Percentiles rank a stretch among this genome's conserved stretches.
Evolutionary conservation across 2,329 filamentous ascomycete genomes (phyloP).

Genomic region (Diaporthe amygdali): DNA sequence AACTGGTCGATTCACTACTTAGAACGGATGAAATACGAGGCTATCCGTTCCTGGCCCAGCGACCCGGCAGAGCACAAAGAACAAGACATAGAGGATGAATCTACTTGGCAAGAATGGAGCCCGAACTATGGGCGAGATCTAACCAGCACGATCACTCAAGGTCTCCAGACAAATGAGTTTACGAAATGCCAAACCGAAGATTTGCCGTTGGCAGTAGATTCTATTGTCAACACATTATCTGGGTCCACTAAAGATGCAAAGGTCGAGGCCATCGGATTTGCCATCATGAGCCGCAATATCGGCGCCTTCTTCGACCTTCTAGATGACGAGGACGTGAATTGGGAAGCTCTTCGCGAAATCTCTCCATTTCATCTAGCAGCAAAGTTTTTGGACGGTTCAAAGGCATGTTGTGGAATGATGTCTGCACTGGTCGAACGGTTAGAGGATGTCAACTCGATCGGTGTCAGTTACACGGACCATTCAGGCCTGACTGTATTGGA

Average conservation of each 20-base stretch:
- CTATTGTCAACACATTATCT: background rate
- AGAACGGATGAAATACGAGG: background rate
- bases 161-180: background rate
- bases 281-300: background rate
- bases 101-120: background rate
- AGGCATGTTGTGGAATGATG: background rate
- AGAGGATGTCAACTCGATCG: background rate
- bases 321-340: too few relatives aligned
- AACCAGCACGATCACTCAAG: background rate
- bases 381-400: background rate
- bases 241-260: background rate
- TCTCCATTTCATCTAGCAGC: background rate
- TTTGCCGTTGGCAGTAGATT: background rate
- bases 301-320: background rate
- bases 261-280: background rate
- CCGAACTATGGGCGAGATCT: background rate
- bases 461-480: background rate
- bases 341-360: background rate
- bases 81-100: background rate
- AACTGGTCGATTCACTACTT: constrained; percentile 2
- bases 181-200: background rate
- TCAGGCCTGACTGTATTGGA: background rate
- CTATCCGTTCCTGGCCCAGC: background rate
- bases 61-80: background rate
- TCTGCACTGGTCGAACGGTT: background rate